phyloP scores from a whole-genome alignment of 208 protist species.

The Leishmania major region DNA sequence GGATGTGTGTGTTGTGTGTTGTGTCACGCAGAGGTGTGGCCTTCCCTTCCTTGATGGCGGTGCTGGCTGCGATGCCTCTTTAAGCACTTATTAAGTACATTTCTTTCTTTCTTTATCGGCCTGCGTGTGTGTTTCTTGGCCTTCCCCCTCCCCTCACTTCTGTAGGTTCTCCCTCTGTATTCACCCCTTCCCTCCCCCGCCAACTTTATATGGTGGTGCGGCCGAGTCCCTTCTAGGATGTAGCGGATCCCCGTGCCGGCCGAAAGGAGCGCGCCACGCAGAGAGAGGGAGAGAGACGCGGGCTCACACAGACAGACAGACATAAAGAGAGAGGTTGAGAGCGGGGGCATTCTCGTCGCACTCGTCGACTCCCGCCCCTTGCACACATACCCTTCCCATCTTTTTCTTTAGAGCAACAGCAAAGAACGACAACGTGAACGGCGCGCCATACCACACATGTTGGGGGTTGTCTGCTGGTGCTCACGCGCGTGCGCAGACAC shows the following conservation, averaged over 20 bases:
- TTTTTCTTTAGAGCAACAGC: background rate
- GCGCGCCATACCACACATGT: background rate
- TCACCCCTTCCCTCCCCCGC: background rate
- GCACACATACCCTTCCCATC: background rate
- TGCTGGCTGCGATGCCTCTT: conserved; percentile 3
- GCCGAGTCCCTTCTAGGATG: background rate
- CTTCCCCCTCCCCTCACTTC: background rate
- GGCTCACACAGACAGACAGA: background rate
- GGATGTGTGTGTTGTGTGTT: no score
- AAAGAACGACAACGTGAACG: background rate
- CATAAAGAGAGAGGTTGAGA: background rate
- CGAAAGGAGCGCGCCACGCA: background rate
- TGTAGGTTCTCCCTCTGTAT: conserved; percentile 13
- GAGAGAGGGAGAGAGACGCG: background rate
- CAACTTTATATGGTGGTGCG: background rate
- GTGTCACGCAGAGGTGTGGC: background rate
- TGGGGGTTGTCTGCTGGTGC: background rate
- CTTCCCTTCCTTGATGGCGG: conserved; percentile 1
- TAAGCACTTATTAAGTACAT: background rate
- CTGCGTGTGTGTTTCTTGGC: background rate
- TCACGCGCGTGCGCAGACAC: background rate
- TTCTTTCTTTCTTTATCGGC: background rate
- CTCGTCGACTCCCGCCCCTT: background rate
- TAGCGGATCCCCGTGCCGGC: background rate
- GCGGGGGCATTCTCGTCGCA: background rate